Evolutionary conservation across 345 rosid species (phyloP), one percentile per base, ranked within the genome.

Genomic region (Gossypium sturtianum): DNA sequence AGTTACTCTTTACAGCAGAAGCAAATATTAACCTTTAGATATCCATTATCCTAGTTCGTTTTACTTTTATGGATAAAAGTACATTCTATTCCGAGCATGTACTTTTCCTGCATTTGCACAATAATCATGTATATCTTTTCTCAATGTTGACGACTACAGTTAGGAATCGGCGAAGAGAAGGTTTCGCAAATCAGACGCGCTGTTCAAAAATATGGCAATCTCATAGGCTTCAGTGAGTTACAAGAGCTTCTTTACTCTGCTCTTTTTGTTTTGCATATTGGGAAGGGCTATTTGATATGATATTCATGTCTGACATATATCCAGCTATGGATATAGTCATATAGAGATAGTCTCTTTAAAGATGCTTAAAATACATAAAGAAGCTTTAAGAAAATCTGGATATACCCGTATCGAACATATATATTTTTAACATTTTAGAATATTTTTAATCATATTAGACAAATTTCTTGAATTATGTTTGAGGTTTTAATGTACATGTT

Each of bases 151-250:
- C 78, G 60, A 17, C 49, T 80, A 81, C 70, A 93, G 98, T 77
- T 89, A 54, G 97, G 97, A 43, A 84, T 91, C 56, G 86, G 94
- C 74, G 83, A 87, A 78, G 94, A 91, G 82, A 93, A 86, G 83
- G 93, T 82, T 16, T 12, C 64, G 70, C 80, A 82, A 72, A 91
- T 90, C 79, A 82, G 88, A 66, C 66, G 61, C 9, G 75, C 75
- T 2, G 91, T 93, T 66, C 86, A 87, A 75, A 90, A 84, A 25
- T 90, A 93, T 68, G 96, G 98, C 62, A 93, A 91, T 81, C 89
- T 91, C 56, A 82, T 84, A 19, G 98, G 97, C 73, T 78, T 87
- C 65, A 90, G 98, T 93, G 86, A 86, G 97, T 79, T 44, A 23
- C 23, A 41, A 76, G 34, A 53, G 20, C 78, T 58, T 47, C 23